Conservation (phyloP, 345 rosid genomes). For the rapeseed (Brassica napus) region DNA sequence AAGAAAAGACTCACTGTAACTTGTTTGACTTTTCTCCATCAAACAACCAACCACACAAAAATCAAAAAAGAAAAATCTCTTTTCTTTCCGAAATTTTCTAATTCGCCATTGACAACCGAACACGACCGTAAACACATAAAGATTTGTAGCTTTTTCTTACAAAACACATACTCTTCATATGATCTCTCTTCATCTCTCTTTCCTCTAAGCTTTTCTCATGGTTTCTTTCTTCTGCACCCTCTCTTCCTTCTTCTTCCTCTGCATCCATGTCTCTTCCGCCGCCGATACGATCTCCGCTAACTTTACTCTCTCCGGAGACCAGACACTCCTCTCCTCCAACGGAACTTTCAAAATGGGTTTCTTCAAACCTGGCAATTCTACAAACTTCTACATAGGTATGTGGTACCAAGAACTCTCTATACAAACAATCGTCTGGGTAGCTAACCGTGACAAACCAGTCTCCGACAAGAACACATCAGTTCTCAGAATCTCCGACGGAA, state of each 20-base stretch:
- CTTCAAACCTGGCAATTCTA: constrained; percentile 55
- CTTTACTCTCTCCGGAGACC: constrained; percentile 59
- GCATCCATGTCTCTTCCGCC: constrained; percentile 38
- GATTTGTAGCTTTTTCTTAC: not conserved
- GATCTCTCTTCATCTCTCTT: not conserved
- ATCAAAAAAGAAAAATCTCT: not conserved
- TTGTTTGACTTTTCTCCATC: constrained; percentile 24
- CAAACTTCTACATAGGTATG: constrained; percentile 69
- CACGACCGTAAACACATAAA: constrained; percentile 13
- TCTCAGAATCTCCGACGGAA: constrained; percentile 60
- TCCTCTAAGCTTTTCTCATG: constrained; percentile 14
- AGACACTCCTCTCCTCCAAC: constrained; percentile 53
- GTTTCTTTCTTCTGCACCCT: constrained; percentile 24
- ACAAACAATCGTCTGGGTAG: constrained; percentile 66
- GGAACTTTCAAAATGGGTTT: constrained; percentile 65
- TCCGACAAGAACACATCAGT: constrained; percentile 44
- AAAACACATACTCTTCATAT: constrained; percentile 20
- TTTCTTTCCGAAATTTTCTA: not conserved
- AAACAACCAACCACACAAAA: constrained; percentile 8
- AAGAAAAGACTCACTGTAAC: constrained; percentile 2
- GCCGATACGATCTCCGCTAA: constrained; percentile 56
- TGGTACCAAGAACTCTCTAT: constrained; percentile 51
- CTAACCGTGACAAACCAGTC: constrained; percentile 69
- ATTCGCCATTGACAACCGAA: constrained; percentile 30
- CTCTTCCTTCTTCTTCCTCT: constrained; percentile 21